These are phyloP conservation scores for Acanthamoeba royreba DNA, from an alignment of 208 protist genomes.

Conservation along the genomic window DNA sequence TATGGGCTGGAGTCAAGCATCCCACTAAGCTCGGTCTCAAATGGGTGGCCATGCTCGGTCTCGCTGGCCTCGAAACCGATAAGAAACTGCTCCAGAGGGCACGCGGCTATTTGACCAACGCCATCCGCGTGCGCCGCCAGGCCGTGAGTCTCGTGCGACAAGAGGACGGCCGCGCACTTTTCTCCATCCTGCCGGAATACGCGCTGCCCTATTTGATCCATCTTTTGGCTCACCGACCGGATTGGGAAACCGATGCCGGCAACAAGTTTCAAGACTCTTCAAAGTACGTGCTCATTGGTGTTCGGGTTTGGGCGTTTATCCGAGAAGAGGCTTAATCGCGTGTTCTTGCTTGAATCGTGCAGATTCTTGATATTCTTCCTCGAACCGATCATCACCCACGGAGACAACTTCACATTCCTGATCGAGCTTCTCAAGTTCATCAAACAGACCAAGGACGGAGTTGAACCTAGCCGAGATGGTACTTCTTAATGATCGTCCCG, in stretches of 20 bases:
- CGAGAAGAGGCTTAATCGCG: not conserved
- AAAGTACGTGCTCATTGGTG: not conserved
- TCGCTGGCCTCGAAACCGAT: not conserved
- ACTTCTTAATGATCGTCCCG: no score
- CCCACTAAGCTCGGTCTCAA: not conserved
- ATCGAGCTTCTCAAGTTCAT: conserved; percentile 27
- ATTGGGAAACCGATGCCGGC: not conserved
- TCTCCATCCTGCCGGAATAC: conserved; percentile 18
- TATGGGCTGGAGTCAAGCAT: not conserved
- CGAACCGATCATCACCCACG: conserved; percentile 22
- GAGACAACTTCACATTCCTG: conserved; percentile 28
- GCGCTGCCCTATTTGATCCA: conserved; percentile 27
- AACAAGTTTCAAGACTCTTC: not conserved
- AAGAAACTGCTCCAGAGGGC: not conserved
- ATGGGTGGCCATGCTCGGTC: not conserved
- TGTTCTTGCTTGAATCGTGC: not conserved
- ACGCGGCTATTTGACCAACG: not conserved
- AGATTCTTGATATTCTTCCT: conserved; percentile 29
- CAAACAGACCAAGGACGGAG: conserved; percentile 18
- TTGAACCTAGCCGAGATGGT: not conserved
- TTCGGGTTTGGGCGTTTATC: not conserved
- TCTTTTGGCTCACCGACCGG: not conserved
- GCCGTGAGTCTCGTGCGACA: not conserved
- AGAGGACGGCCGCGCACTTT: not conserved
- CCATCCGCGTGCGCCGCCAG: conserved; percentile 2